Evolutionary conservation across 2,329 filamentous ascomycete genomes (phyloP).

Genomic region (Sclerotinia sclerotiorum): DNA sequence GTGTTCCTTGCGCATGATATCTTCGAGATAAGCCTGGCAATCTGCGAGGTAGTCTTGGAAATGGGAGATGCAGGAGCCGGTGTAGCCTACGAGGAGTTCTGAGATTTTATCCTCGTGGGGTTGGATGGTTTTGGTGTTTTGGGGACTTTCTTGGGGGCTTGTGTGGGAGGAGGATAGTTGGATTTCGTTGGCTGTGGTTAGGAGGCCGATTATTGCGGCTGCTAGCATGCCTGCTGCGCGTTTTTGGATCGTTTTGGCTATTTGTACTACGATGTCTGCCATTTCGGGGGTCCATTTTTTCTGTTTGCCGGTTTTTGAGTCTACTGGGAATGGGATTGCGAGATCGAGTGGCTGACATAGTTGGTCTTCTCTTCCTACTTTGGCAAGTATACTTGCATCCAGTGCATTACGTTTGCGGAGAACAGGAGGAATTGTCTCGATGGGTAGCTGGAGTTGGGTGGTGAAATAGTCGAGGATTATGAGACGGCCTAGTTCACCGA

Average conservation of each 20-base stretch:
- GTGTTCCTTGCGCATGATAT: conserved; percentile 48
- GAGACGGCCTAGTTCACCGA: conserved; percentile 78
- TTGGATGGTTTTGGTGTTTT: neutral
- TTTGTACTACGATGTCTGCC: conserved; percentile 60
- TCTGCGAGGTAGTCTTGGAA: conserved; percentile 72
- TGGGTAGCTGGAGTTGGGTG: conserved; percentile 28
- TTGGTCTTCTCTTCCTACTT: neutral
- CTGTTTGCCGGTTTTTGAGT: neutral
- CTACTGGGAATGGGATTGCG: neutral
- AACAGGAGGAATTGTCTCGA: conserved; percentile 28
- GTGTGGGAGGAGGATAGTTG: conserved; percentile 36
- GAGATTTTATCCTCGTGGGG: conserved; percentile 36
- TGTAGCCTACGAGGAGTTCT: conserved; percentile 75
- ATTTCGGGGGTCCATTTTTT: conserved; percentile 62
- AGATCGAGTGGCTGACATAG: neutral
- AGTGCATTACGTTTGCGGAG: conserved; percentile 43
- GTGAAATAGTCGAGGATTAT: conserved; percentile 87
- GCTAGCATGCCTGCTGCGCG: conserved; percentile 74
- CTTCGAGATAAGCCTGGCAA: conserved; percentile 68
- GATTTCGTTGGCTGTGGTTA: conserved; percentile 69
- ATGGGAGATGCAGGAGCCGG: conserved; percentile 76
- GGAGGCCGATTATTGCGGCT: conserved; percentile 67
- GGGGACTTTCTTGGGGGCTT: too few relatives aligned
- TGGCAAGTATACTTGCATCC: neutral
- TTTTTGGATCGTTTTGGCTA: conserved; percentile 68